Base-by-base conservation (phyloP, 331 rosid genomes). In the Cydonia oblonga region DNA sequence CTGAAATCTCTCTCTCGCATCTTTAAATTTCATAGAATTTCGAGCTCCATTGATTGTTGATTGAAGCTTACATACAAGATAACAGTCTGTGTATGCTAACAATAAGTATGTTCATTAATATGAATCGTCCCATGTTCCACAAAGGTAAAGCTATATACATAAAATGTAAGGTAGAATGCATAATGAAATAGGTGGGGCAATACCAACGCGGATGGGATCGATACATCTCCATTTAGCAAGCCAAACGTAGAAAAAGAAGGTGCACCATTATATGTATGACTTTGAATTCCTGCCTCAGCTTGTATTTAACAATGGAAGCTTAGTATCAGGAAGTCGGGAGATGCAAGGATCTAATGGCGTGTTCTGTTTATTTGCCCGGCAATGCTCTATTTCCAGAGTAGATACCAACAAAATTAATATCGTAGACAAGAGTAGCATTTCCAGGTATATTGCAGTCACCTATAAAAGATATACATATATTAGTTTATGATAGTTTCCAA, bases 401-500 rank as follows among this genome's bases (percentile, higher is more conserved):
- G 78, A 89, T 38, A 42, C 89, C 90, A 11, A 89, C 72, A 68
- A 95, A 87, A 1, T 87, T 84, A 78, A 95, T 85, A 77, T 91
- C 97, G 70, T 95, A 95, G 42, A 89, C 80, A 76, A 95, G 96
- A 78, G 96, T 88, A 53, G 99, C 96, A 78, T 95, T 91, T 69
- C 85, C 96, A 5, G 97, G 97, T 81, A 91, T 84, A 71, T 91
- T 91, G 87, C 97, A 95, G 82, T 95, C 99, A 80, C 99, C 99
- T 95, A 77, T 44, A 73, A 49, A 75, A 69, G 53, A 7, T n/a
- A 46, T 15, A 78, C 22, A 35, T 25, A 29, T 40, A 76, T 86
- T 51, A 84, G 71, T 60, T 62, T 82, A 62, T 40, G 61, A 57
- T 61, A 66, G 35, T n/a, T 51, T 7, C 23, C 57, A 54, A 54